Conservation (phyloP, 1,139 yeast species). For the Arxiozyma telluris region DNA sequence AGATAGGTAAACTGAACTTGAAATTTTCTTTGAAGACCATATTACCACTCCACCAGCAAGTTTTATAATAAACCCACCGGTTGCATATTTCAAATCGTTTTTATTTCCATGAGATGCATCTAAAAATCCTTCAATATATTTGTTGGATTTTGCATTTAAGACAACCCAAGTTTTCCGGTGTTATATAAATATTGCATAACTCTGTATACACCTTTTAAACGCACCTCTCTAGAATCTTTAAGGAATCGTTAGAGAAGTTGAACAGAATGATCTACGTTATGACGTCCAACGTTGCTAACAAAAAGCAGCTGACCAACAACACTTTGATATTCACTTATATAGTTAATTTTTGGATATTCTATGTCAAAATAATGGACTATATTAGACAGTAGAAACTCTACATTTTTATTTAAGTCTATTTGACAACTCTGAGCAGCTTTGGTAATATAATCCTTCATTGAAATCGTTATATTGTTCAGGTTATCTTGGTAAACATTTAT, state of each 20-base stretch:
- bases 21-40: slow-evolving; percentile 16
- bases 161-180: neutral
- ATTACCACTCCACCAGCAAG: slow-evolving; percentile 12
- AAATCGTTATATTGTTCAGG: neutral
- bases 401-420: neutral
- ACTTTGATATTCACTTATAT: slow-evolving; percentile 2
- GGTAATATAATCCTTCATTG: neutral
- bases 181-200: slow-evolving; percentile 8
- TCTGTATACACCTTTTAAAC: slow-evolving; percentile 6
- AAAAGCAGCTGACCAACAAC: slow-evolving; percentile 5
- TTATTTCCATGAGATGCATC: neutral
- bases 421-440: neutral
- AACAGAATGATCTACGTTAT: slow-evolving; percentile 10
- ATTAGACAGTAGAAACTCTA: neutral
- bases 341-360: neutral
- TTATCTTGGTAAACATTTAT: neutral
- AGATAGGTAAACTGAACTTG: slow-evolving; percentile 10
- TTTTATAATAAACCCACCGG: slow-evolving; percentile 12
- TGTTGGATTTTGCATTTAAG: neutral
- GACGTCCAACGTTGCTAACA: slow-evolving; percentile 7
- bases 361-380: neutral
- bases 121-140: neutral
- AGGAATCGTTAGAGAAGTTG: slow-evolving; percentile 8
- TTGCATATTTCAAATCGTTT: slow-evolving; percentile 6
- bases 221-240: slow-evolving; percentile 2